These are phyloP conservation scores for Corylus heterophylla DNA, from an alignment of 306 rosid species.

Conservation along the genomic window DNA sequence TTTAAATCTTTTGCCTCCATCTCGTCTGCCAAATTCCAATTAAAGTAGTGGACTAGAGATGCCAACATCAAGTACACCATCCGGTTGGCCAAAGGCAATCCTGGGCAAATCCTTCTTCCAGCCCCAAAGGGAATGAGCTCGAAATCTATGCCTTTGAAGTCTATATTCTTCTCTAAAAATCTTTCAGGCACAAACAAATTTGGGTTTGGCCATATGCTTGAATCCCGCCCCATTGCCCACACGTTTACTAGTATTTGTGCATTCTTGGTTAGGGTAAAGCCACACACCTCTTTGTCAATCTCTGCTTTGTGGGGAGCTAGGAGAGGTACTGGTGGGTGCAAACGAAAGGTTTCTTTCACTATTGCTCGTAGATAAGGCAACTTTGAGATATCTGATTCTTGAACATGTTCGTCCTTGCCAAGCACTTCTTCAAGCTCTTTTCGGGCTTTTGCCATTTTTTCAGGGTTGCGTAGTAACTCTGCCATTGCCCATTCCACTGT, in stretches of 20 bases:
- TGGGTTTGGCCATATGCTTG: constrained; percentile 21
- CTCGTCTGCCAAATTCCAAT: constrained; percentile 13
- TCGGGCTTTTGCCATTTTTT: constrained; percentile 2
- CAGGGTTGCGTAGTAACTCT: constrained; percentile 20
- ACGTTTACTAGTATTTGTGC: constrained; percentile 10
- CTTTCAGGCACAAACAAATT: constrained; percentile 27
- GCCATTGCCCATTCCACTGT: constrained; percentile 26
- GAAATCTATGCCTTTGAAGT: constrained; percentile 14
- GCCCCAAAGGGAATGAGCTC: constrained; percentile 43
- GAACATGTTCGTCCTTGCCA: not conserved
- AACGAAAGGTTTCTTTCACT: constrained; percentile 34
- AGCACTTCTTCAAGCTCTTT: constrained; percentile 8
- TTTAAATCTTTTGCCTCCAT: constrained; percentile 2
- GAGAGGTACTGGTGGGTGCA: constrained; percentile 31
- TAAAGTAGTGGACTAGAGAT: constrained; percentile 6
- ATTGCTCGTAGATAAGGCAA: constrained; percentile 13
- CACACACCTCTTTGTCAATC: not conserved
- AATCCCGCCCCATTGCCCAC: constrained; percentile 23
- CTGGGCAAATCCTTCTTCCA: constrained; percentile 41
- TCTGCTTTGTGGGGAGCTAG: constrained; percentile 10
- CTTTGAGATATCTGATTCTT: constrained; percentile 12
- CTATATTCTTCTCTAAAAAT: constrained; percentile 5
- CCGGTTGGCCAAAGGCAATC: constrained; percentile 30
- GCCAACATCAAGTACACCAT: constrained; percentile 16
- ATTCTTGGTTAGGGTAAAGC: constrained; percentile 7